Conservation (phyloP, 352 stramenopile species). For the Pythium folliculosum region DNA sequence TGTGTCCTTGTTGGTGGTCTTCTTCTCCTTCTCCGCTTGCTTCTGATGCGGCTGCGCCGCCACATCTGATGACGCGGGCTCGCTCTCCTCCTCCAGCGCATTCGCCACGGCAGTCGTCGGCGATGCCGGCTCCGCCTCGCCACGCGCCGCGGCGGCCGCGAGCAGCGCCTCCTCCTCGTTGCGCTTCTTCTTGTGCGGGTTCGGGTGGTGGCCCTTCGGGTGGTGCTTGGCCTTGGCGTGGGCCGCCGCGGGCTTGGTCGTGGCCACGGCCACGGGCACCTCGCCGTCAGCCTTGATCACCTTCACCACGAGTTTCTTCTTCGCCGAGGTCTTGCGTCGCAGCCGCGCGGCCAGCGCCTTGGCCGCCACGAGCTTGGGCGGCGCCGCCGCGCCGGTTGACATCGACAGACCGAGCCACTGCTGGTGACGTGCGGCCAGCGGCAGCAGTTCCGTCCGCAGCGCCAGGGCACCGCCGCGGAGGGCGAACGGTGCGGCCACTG, state of each 20-base stretch:
- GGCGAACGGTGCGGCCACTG: background rate
- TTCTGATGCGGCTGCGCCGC: no score
- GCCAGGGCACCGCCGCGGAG: background rate
- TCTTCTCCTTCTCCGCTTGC: slow-evolving; percentile 20
- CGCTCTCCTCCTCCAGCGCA: background rate
- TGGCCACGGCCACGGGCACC: slow-evolving; percentile 7
- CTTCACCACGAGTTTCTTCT: slow-evolving; percentile 31
- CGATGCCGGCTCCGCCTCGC: background rate
- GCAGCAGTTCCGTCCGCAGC: slow-evolving; percentile 15
- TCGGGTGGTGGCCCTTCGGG: slow-evolving; percentile 2
- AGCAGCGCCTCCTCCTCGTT: slow-evolving; percentile 17
- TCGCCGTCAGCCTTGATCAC: slow-evolving; percentile 22
- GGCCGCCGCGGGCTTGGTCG: slow-evolving; percentile 1
- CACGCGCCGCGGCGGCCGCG: background rate
- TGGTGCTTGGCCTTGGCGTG: slow-evolving; percentile 12
- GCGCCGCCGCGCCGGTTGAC: background rate
- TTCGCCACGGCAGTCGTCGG: background rate
- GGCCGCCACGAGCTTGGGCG: slow-evolving; percentile 27
- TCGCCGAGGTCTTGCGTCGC: slow-evolving; percentile 26
- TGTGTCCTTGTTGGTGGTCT: background rate
- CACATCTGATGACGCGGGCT: no score
- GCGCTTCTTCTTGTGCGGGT: slow-evolving; percentile 22
- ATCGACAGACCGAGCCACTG: slow-evolving; percentile 8
- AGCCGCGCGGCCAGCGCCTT: slow-evolving; percentile 29
- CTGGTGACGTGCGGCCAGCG: slow-evolving; percentile 2